Conservation (phyloP, 2,329 filamentous ascomycete species). For the Aspergillus sp. region DNA sequence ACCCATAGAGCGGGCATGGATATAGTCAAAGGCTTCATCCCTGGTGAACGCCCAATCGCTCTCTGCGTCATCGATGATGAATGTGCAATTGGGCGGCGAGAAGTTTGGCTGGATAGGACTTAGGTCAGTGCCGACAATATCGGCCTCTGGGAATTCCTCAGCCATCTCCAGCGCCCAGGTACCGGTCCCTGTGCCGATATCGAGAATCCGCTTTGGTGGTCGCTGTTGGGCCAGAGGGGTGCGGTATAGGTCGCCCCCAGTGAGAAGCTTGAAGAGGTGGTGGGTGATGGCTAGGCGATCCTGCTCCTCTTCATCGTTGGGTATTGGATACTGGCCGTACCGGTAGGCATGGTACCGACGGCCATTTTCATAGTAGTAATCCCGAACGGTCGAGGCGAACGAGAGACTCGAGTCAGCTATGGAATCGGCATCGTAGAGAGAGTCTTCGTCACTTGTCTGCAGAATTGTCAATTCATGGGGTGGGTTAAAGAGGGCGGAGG, state of each 20-base stretch:
- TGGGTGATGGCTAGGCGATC: slow-evolving; percentile 43
- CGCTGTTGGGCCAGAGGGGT: slow-evolving; percentile 33
- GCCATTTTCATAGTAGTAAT: slow-evolving; percentile 43
- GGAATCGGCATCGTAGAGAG: slow-evolving; percentile 31
- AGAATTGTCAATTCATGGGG: slow-evolving; percentile 3
- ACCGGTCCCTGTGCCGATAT: slow-evolving; percentile 35
- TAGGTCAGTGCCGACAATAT: slow-evolving; percentile 38
- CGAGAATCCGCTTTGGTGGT: slow-evolving; percentile 27
- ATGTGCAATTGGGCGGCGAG: slow-evolving; percentile 52
- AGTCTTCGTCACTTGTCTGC: slow-evolving; percentile 38
- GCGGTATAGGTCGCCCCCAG: slow-evolving; percentile 37
- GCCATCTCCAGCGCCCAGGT: slow-evolving; percentile 46
- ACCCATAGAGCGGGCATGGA: slow-evolving; percentile 37
- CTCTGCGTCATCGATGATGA: slow-evolving; percentile 48
- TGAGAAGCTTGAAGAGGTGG: slow-evolving; percentile 38
- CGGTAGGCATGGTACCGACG: slow-evolving; percentile 46
- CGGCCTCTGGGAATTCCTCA: slow-evolving; percentile 34
- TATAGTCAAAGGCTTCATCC: slow-evolving; percentile 40
- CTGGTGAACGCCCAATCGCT: slow-evolving; percentile 41
- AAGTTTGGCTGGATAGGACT: slow-evolving; percentile 37
- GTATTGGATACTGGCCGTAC: slow-evolving; percentile 42
- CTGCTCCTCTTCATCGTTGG: slow-evolving; percentile 47
- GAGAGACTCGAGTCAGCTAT: slow-evolving; percentile 42
- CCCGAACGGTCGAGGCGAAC: slow-evolving; percentile 39
- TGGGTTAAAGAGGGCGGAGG: neutral